A percentile compares a stretch with the other conserved stretches of the same genome.
phyloP scores from a whole-genome alignment of 345 rosid genomes.

The Lenwebbia sp. region DNA sequence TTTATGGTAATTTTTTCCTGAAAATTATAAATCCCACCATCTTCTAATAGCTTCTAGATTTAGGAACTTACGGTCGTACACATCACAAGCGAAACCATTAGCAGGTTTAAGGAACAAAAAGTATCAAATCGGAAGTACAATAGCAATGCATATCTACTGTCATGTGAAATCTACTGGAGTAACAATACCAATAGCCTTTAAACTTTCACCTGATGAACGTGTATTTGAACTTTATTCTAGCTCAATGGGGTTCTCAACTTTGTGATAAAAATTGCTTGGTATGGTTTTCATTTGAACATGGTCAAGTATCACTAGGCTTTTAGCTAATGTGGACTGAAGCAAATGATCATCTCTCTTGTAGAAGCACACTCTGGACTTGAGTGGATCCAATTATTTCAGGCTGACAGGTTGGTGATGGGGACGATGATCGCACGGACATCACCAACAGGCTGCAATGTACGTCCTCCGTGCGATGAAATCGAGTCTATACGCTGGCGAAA shows the following conservation, averaged over 20 bases:
- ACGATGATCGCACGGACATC: not conserved
- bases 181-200: not conserved
- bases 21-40: not conserved
- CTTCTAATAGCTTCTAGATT: not conserved
- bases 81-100: not conserved
- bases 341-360: not conserved
- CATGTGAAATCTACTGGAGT: not conserved
- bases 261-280: not conserved
- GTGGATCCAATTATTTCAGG: not conserved
- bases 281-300: not conserved
- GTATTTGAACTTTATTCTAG: not conserved
- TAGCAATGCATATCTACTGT: not conserved
- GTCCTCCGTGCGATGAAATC: not conserved
- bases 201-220: not conserved
- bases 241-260: not conserved
- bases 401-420: not conserved
- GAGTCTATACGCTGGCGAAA: not conserved
- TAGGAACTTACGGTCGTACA: not conserved
- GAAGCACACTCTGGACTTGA: not conserved
- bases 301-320: not conserved
- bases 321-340: not conserved
- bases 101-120: not conserved
- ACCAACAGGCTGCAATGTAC: not conserved
- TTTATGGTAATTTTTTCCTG: not conserved
- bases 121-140: not conserved